phyloP scores from a whole-genome alignment of 208 protist genomes.

The Angomonas deanei region DNA sequence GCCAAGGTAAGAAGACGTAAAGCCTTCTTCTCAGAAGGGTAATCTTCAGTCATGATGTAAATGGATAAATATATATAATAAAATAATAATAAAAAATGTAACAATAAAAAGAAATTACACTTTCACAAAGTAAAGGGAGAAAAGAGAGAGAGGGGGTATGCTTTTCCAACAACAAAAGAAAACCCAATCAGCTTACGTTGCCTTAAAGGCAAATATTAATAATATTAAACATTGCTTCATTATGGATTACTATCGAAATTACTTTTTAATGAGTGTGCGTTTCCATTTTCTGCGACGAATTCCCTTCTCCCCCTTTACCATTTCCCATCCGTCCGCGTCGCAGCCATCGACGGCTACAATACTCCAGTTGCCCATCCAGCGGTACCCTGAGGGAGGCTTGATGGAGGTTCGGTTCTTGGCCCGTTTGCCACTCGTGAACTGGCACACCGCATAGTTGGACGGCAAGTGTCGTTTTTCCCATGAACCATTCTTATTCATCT shows the following conservation, averaged over 20 bases:
- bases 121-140: neutral
- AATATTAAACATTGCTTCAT: constrained; percentile 5
- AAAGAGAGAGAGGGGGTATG: neutral
- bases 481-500: constrained; percentile 23
- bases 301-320: neutral
- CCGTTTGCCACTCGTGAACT: constrained; percentile 42
- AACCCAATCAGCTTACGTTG: neutral
- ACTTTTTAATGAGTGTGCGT: constrained; percentile 2
- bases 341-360: constrained; percentile 8
- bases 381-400: constrained; percentile 37
- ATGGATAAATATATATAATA: neutral
- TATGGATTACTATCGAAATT: neutral
- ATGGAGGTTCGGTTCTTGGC: constrained; percentile 32
- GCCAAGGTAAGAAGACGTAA: constrained; percentile 27
- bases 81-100: constrained; percentile 3
- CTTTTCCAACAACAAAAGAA: neutral
- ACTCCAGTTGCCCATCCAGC: constrained; percentile 49
- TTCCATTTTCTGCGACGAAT: neutral
- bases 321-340: neutral
- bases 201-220: neutral
- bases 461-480: constrained; percentile 14
- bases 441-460: constrained; percentile 29
- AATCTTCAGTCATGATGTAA: constrained; percentile 2
- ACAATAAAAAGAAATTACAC: neutral
- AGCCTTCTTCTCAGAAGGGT: constrained; percentile 28